Conservation (phyloP, 176 grass and related monocot species). For the Hsuehochloa calcarea region DNA sequence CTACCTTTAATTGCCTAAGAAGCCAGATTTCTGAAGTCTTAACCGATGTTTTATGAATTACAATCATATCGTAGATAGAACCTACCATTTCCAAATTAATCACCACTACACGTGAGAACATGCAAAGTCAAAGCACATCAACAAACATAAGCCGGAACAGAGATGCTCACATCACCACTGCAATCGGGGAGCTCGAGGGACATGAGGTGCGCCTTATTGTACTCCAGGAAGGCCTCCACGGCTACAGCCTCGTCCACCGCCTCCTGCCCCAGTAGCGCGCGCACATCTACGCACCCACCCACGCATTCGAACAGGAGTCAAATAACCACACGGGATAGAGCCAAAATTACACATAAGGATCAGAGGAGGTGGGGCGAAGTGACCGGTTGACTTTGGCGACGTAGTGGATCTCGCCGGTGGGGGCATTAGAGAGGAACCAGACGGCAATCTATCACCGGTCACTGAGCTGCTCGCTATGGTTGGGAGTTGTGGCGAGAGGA, state of each 20-base stretch:
- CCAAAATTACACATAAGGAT: not conserved
- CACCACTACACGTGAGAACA: not conserved
- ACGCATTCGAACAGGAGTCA: slow-evolving; percentile 25
- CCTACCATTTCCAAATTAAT: slow-evolving; percentile 1
- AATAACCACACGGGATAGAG: not conserved
- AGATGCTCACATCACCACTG: slow-evolving; percentile 83
- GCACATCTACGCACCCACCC: slow-evolving; percentile 60
- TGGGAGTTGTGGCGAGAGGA: no score
- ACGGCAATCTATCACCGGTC: slow-evolving; percentile 72
- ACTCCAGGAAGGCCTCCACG: slow-evolving; percentile 75
- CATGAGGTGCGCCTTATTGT: slow-evolving; percentile 84
- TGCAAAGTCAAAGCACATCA: not conserved
- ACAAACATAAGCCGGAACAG: not conserved
- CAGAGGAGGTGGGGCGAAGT: not conserved
- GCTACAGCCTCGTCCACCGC: slow-evolving; percentile 71
- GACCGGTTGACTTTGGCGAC: slow-evolving; percentile 72
- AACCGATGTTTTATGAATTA: not conserved
- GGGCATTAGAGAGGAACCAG: slow-evolving; percentile 95
- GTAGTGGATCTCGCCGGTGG: slow-evolving; percentile 95
- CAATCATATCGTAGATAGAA: not conserved
- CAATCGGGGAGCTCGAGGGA: slow-evolving; percentile 80
- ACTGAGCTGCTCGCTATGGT: slow-evolving; percentile 42
- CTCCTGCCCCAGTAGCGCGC: slow-evolving; percentile 69
- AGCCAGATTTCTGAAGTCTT: not conserved
- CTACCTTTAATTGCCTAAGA: not conserved